These are phyloP conservation scores for Coemansia sp. DNA, from an alignment of 192 early-diverging fungal genomes.

Conservation along the genomic window DNA sequence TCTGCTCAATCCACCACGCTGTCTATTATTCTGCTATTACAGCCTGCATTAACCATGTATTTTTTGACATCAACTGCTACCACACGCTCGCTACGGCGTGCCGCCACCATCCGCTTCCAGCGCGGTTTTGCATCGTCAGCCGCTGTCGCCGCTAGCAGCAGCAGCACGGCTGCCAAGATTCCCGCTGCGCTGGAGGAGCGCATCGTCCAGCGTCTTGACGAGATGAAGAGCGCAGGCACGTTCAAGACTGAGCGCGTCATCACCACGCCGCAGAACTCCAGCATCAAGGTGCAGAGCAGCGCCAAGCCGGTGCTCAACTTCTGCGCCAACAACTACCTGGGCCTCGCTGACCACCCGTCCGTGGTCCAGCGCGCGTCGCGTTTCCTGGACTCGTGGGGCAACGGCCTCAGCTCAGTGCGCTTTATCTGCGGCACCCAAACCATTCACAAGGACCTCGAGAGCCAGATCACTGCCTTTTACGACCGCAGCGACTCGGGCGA, in stretches of 20 bases:
- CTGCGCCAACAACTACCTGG: slow-evolving; percentile 75
- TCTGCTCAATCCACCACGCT: too few species aligned
- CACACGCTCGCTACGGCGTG: neutral
- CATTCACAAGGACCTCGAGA: slow-evolving; percentile 67
- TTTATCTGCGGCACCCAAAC: slow-evolving; percentile 74
- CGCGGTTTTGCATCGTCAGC: slow-evolving; percentile 3
- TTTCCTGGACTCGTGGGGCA: slow-evolving; percentile 61
- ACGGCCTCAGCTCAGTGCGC: slow-evolving; percentile 65
- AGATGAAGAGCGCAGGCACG: slow-evolving; percentile 61
- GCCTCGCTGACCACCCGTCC: slow-evolving; percentile 60
- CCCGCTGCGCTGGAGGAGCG: slow-evolving; percentile 46
- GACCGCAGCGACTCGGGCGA: slow-evolving; percentile 46
- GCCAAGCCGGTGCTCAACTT: slow-evolving; percentile 60
- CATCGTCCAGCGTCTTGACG: slow-evolving; percentile 52
- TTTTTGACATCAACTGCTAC: neutral
- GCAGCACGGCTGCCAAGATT: slow-evolving; percentile 17
- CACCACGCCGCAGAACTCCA: slow-evolving; percentile 57
- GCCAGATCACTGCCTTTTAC: slow-evolving; percentile 61
- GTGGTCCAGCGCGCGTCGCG: slow-evolving; percentile 57
- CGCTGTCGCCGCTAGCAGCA: neutral
- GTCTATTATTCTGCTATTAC: too few species aligned
- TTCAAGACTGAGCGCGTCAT: slow-evolving; percentile 71
- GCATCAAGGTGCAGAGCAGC: slow-evolving; percentile 54
- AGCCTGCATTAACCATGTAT: too few species aligned
- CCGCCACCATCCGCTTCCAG: neutral